These are phyloP conservation scores for Lepidium sativum DNA, from an alignment of 345 rosid species.

Conservation along the genomic window DNA sequence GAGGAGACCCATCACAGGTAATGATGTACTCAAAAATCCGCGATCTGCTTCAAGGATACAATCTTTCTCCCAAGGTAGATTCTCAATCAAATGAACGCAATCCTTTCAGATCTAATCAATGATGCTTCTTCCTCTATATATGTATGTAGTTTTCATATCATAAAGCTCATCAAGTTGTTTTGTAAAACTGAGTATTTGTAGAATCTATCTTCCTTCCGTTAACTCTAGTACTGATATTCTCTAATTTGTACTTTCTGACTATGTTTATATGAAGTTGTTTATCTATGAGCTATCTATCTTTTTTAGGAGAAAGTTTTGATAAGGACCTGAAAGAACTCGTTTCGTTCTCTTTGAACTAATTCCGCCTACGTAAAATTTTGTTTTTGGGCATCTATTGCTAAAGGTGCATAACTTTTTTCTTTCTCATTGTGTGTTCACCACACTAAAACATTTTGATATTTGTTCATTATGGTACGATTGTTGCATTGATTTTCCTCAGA, in stretches of 20 bases:
- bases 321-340: no score
- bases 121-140: background rate
- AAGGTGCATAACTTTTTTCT: no score
- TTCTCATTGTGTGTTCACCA: no score
- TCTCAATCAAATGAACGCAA: slow-evolving; percentile 40
- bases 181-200: background rate
- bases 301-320: no score
- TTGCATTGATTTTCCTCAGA: no score
- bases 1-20: slow-evolving; percentile 62
- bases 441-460: no score
- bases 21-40: slow-evolving; percentile 56
- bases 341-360: no score
- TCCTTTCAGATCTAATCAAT: slow-evolving; percentile 48
- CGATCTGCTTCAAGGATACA: slow-evolving; percentile 54
- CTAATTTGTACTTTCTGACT: slow-evolving; percentile 1
- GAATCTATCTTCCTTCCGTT: background rate
- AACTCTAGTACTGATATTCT: background rate
- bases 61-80: slow-evolving; percentile 39
- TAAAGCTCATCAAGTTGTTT: no score
- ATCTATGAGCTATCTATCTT: background rate
- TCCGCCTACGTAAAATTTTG: no score
- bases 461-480: no score
- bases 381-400: no score
- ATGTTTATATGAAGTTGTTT: slow-evolving; percentile 16
- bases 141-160: background rate